Base-by-base conservation (phyloP, 352 stramenopile genomes). In the Phytophthora pinifolia region DNA sequence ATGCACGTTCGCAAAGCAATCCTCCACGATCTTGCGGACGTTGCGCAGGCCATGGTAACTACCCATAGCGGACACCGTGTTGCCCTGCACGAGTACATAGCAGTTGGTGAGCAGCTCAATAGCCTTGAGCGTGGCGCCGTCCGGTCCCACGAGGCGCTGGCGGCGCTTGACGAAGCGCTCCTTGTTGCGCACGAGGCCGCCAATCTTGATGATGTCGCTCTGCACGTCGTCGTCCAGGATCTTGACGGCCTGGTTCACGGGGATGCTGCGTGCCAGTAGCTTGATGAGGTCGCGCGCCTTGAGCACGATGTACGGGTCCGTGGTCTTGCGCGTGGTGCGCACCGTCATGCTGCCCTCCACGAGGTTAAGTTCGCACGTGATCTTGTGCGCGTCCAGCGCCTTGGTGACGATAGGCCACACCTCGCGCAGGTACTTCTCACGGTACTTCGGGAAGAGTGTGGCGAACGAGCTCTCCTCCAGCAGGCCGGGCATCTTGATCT, bases 1-100 rank as follows among this genome's bases (percentile, higher is more conserved):
- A 67, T 99, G 98, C 36, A 99, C 95, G 72, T 99, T 99, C n/a
- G 97, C 93, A 68, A 99, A 99, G 70, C 97, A 99, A 68, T 99
- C 98, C 55, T 99, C 76, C 15, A 99, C 91, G 31, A 99, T 98
- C 46, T 97, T 98, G 39, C 97, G 89, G 32, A 98, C 92, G 58
- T 93, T 94, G 66, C 96, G 96, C 10, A 98, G 77, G 20, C 95
- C 93, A 30, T 96, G 83, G 70, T 96, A 96, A 33, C 61, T 78
- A 18, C 83, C 81, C 82, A 95, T 92, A 10, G 80, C 82, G 14
- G 84, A 89, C 30, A 99, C 97, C 0, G 98, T 99, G 75, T 99
- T 99, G 43, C 89, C 89, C 54, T 98, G 89, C n/a, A 99, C 97
- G 6, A 99, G 73, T 45, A 99, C 97, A 74, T 99, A 99, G 78